Conservation (phyloP, 2,329 filamentous ascomycete genomes). For the Tolypocladium ovalisporum region DNA sequence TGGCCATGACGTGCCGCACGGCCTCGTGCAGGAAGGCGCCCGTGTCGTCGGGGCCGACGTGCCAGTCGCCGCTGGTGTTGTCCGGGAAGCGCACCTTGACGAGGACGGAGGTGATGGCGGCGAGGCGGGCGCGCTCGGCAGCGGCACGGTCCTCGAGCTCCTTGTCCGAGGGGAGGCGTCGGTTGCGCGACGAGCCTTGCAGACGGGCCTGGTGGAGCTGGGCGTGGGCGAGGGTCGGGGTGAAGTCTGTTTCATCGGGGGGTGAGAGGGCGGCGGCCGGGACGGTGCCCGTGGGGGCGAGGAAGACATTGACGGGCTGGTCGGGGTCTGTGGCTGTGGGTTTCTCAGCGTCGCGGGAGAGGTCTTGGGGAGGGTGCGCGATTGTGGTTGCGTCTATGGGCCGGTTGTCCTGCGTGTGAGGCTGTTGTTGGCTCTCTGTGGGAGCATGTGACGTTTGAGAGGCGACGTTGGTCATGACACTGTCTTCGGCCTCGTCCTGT, state of each 20-base stretch:
- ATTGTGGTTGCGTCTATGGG: constrained; percentile 3
- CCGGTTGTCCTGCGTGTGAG: neutral
- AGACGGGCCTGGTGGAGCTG: constrained; percentile 64
- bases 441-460: constrained; percentile 1
- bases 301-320: constrained; percentile 59
- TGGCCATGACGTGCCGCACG: constrained; percentile 60
- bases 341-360: neutral
- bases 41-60: constrained; percentile 58
- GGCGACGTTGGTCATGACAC: constrained; percentile 11
- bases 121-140: constrained; percentile 53
- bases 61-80: constrained; percentile 64
- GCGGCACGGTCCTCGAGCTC: constrained; percentile 64
- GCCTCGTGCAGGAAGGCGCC: constrained; percentile 63
- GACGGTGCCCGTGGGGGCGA: constrained; percentile 61
- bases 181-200: constrained; percentile 53
- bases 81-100: constrained; percentile 85
- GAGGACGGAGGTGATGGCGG: constrained; percentile 55
- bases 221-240: constrained; percentile 64
- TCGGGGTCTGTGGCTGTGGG: constrained; percentile 21
- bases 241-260: constrained; percentile 65
- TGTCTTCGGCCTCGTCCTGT: constrained; percentile 8
- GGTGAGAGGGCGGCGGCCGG: constrained; percentile 62
- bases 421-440: neutral
- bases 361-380: constrained; percentile 8
- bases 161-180: constrained; percentile 68